Percentiles rank a stretch among this genome's conserved stretches.
phyloP scores from a whole-genome alignment of 1,139 yeast species.

The Suhomyces panamericanus region DNA sequence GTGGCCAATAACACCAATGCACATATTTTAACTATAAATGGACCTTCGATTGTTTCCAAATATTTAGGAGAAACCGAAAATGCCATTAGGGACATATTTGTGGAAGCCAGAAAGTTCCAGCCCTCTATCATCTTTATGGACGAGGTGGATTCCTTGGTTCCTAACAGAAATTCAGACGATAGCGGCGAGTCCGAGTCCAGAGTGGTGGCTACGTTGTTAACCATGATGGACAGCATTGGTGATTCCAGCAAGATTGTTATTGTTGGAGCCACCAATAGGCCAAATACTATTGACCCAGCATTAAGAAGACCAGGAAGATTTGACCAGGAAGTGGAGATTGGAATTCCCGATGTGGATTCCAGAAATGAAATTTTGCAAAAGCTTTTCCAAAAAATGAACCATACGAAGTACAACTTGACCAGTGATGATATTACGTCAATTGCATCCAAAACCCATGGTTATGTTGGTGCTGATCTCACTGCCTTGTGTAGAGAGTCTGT shows the following conservation, averaged over 20 bases:
- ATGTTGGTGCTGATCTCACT: constrained; percentile 84
- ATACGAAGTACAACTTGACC: constrained; percentile 53
- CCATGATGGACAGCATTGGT: constrained; percentile 88
- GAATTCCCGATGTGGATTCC: constrained; percentile 72
- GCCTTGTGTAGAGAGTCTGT: constrained; percentile 89
- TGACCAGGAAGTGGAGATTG: constrained; percentile 81
- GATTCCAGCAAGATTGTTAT: constrained; percentile 67
- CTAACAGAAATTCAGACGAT: constrained; percentile 77
- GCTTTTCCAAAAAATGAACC: constrained; percentile 61
- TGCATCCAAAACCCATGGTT: constrained; percentile 72
- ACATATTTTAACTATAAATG: constrained; percentile 81
- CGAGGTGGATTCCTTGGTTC: constrained; percentile 89
- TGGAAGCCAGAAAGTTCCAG: constrained; percentile 80
- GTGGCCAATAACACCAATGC: constrained; percentile 74
- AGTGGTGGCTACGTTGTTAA: constrained; percentile 83
- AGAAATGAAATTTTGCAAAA: constrained; percentile 62
- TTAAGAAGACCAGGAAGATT: constrained; percentile 69
- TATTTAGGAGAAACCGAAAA: constrained; percentile 93
- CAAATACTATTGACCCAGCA: constrained; percentile 69
- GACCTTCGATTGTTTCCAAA: constrained; percentile 90
- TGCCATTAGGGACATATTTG: constrained; percentile 74
- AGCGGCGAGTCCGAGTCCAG: constrained; percentile 87
- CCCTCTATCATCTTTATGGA: constrained; percentile 88
- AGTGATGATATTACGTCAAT: constrained; percentile 54
- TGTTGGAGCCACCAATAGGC: constrained; percentile 82